These are phyloP conservation scores for Megacollybia platyphylla DNA, from an alignment of 1,284 basidiomycete species.

Conservation along the genomic window DNA sequence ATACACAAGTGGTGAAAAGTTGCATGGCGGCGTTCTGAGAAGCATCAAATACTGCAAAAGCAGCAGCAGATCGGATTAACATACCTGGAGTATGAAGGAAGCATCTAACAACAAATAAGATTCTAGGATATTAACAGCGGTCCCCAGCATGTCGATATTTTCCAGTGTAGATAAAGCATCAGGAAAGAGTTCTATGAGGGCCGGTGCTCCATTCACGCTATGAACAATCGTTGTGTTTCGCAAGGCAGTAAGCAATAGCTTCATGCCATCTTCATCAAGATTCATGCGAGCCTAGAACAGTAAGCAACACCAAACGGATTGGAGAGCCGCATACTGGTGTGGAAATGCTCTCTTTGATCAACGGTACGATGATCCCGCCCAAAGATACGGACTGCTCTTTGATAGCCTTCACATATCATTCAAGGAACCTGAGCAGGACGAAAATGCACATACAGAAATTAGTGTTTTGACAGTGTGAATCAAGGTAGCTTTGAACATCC, in stretches of 20 bases:
- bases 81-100: slow-evolving; percentile 53
- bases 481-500: slow-evolving; percentile 68
- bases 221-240: slow-evolving; percentile 53
- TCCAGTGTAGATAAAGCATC: slow-evolving; percentile 46
- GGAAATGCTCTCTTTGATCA: slow-evolving; percentile 66
- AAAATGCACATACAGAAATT: slow-evolving; percentile 37
- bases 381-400: slow-evolving; percentile 49
- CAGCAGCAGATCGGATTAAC: slow-evolving; percentile 7
- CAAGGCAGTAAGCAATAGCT: slow-evolving; percentile 66
- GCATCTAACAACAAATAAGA: slow-evolving; percentile 74
- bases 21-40: slow-evolving; percentile 35
- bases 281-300: slow-evolving; percentile 46
- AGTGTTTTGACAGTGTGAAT: slow-evolving; percentile 65
- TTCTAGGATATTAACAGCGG: slow-evolving; percentile 57
- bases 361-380: slow-evolving; percentile 49
- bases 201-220: slow-evolving; percentile 30
- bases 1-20: slow-evolving; percentile 41
- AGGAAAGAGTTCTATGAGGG: slow-evolving; percentile 61
- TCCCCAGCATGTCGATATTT: slow-evolving; percentile 71
- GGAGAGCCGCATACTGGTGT: slow-evolving; percentile 30
- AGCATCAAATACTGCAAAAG: slow-evolving; percentile 2
- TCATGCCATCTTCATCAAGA: slow-evolving; percentile 71
- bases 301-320: slow-evolving; percentile 4
- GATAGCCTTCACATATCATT: slow-evolving; percentile 31
- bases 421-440: not conserved